These are phyloP conservation scores for Peribolospora baueri DNA, from an alignment of 768 basidiomycete species.

Conservation along the genomic window DNA sequence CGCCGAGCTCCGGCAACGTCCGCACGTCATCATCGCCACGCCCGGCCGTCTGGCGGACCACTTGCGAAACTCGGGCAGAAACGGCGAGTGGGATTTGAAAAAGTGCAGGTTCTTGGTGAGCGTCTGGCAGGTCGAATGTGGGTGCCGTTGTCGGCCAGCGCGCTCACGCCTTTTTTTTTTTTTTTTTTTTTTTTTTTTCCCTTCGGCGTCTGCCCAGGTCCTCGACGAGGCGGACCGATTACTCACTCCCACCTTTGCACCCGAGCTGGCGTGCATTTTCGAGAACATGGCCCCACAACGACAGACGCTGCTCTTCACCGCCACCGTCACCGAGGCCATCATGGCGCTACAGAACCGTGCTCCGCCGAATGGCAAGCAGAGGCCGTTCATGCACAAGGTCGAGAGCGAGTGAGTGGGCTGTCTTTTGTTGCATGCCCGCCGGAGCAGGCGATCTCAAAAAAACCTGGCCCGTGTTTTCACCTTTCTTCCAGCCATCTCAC, in stretches of 20 bases:
- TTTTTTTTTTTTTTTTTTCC: background rate
- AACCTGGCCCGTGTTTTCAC: background rate
- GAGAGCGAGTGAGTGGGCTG: slow-evolving; percentile 33
- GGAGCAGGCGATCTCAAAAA: background rate
- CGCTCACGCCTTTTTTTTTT: background rate
- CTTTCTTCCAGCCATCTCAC: slow-evolving; percentile 45
- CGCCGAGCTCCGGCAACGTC: slow-evolving; percentile 53
- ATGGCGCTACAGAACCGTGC: slow-evolving; percentile 46
- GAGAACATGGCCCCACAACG: slow-evolving; percentile 43
- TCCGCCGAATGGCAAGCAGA: slow-evolving; percentile 57
- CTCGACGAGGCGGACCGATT: slow-evolving; percentile 92
- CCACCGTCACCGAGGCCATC: slow-evolving; percentile 70
- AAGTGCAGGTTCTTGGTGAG: slow-evolving; percentile 62
- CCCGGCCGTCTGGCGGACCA: slow-evolving; percentile 88
- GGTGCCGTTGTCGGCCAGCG: background rate
- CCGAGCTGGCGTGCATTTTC: slow-evolving; percentile 60
- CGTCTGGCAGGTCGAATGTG: background rate
- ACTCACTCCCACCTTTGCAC: slow-evolving; percentile 64
- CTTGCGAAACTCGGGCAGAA: slow-evolving; percentile 38
- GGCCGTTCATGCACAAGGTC: slow-evolving; percentile 65
- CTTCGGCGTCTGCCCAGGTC: slow-evolving; percentile 28
- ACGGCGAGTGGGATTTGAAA: slow-evolving; percentile 56
- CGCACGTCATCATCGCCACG: slow-evolving; percentile 85
- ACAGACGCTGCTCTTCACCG: slow-evolving; percentile 94
- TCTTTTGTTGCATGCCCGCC: background rate